phyloP scores from a whole-genome alignment of 768 basidiomycete species.

The Inosperma sp. region DNA sequence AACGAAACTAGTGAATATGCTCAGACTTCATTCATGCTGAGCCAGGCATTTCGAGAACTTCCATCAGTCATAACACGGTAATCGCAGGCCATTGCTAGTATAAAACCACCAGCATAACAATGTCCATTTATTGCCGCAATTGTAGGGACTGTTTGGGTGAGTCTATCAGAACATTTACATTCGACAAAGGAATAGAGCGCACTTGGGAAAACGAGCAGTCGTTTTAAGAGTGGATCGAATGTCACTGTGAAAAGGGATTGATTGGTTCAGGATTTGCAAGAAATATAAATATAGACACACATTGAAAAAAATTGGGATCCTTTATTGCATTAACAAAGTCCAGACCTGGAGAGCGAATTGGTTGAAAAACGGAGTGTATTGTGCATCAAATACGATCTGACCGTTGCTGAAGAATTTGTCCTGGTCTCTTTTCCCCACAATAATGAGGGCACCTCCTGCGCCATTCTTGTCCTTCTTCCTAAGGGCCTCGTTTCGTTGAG shows the following conservation, averaged over 20 bases:
- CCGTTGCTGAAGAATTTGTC: slow-evolving; percentile 91
- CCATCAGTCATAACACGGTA: slow-evolving; percentile 88
- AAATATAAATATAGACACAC: slow-evolving; percentile 31
- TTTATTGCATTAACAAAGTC: slow-evolving; percentile 49
- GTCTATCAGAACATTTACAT: neutral
- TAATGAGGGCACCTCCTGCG: slow-evolving; percentile 67
- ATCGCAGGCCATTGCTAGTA: slow-evolving; percentile 78
- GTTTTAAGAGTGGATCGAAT: slow-evolving; percentile 66
- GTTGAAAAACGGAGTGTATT: slow-evolving; percentile 2
- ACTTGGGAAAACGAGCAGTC: slow-evolving; percentile 78
- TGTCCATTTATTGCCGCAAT: slow-evolving; percentile 82
- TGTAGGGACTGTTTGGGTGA: slow-evolving; percentile 54
- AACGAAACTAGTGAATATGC: neutral
- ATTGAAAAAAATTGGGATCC: slow-evolving; percentile 61
- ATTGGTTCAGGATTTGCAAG: slow-evolving; percentile 6
- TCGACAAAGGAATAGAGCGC: slow-evolving; percentile 19
- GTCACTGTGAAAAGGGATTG: slow-evolving; percentile 45
- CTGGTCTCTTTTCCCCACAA: slow-evolving; percentile 69
- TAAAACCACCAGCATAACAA: slow-evolving; percentile 80
- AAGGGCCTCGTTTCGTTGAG: slow-evolving; percentile 42
- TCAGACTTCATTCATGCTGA: slow-evolving; percentile 88
- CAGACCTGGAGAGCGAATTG: slow-evolving; percentile 44
- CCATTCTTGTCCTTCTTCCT: slow-evolving; percentile 43
- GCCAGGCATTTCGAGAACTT: slow-evolving; percentile 70
- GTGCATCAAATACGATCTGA: slow-evolving; percentile 19